Evolutionary conservation across 1,284 basidiomycete species (phyloP).

Genomic region (Malassezia furfur): DNA sequence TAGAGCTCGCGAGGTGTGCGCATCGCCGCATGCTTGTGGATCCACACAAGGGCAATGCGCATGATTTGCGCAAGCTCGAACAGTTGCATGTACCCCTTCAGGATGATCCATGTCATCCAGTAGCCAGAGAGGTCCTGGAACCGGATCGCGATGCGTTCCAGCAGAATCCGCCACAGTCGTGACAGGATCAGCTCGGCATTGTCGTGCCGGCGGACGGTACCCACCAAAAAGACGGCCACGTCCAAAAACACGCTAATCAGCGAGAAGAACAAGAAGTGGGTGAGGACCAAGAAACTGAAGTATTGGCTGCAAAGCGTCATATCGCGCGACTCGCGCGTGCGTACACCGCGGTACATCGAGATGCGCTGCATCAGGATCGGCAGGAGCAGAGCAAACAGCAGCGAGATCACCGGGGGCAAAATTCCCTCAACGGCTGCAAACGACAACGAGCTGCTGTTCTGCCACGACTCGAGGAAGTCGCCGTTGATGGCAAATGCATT

Average conservation of each 20-base stretch:
- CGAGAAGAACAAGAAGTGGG: conserved; percentile 45
- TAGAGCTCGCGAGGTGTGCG: conserved; percentile 90
- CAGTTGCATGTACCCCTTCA: conserved; percentile 82
- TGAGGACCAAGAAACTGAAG: conserved; percentile 41
- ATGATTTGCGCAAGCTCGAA: conserved; percentile 93
- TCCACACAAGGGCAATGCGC: conserved; percentile 73
- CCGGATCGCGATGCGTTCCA: conserved; percentile 30
- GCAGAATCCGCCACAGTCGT: conserved; percentile 3
- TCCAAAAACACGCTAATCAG: conserved; percentile 43
- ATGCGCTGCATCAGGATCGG: conserved; percentile 41
- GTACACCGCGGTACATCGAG: conserved; percentile 42
- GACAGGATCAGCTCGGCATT: conserved; percentile 13
- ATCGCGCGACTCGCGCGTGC: conserved; percentile 34
- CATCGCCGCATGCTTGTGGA: conserved; percentile 73
- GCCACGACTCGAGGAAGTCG: conserved; percentile 25
- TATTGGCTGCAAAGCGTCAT: conserved; percentile 34
- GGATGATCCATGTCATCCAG: conserved; percentile 48
- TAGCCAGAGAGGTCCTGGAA: conserved; percentile 42
- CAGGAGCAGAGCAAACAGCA: conserved; percentile 32
- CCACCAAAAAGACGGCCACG: conserved; percentile 8
- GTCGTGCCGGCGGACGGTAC: conserved; percentile 23
- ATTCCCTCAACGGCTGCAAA: conserved; percentile 41
- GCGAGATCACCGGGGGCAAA: conserved; percentile 39
- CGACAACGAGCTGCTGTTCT: conserved; percentile 22
- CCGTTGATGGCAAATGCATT: conserved; percentile 27